Evolutionary conservation across 441 rosid species (phyloP), one percentile per base, ranked within the genome.

Genomic region (Brassica hybrid): DNA sequence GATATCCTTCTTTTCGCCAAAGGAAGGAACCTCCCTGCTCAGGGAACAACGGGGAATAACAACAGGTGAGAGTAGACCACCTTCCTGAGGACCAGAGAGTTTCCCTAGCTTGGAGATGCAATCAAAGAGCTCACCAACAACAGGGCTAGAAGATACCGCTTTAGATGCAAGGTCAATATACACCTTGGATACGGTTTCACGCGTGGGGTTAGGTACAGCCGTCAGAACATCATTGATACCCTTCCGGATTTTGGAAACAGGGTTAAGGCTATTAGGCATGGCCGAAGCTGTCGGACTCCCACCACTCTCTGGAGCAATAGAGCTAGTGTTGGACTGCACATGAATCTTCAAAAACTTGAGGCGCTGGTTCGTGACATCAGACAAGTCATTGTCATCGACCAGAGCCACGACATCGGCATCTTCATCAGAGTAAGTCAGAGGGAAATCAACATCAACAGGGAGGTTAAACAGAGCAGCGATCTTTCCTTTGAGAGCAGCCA

Each of bases 401-500:
- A 96, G 93, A 1, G 94, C 83, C 23, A 96, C 96, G n/a, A 85
- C 76, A 74, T 94, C 99, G n/a, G 94, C 98, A 82, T 96, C 98
- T 81, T 96, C 98, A 78, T 94, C 97, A n/a, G 85, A 69, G 80
- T 94, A 96, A 19, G 93, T 92, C 73, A 96, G 77, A 7, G 76
- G 73, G 54, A 91, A 68, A 14, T 85, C 91, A 68, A 89, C 73
- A 80, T 84, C 88, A n/a, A 65, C 52, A 56, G 97, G 82, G 61
- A 92, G 71, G 72, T 79, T 81, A 65, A 91, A 96, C 43, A 92
- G 94, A 75, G 74, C 57, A 57, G 79, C 43, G 65, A 94, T 88
- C 83, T 86, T 94, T n/a, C 76, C 83, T 86, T 82, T 87, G 60
- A 96, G 85, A 57, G 73, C 83, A 76, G 63, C 73, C 85, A 92